phyloP scores from a whole-genome alignment of 495 filamentous ascomycete genomes.

The Bathelium albidoporum region DNA sequence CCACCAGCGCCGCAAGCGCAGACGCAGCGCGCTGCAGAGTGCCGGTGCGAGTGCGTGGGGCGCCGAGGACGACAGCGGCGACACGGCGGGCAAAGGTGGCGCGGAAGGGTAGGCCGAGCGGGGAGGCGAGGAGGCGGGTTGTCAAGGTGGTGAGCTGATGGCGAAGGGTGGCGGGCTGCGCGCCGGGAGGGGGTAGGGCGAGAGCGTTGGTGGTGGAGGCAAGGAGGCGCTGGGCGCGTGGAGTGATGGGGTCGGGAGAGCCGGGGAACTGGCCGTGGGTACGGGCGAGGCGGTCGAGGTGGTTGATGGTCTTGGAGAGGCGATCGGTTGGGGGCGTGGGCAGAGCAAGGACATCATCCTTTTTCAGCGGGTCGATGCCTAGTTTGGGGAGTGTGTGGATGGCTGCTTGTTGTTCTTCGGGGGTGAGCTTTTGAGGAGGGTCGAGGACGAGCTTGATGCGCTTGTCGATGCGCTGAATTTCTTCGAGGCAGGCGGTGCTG shows the following conservation, averaged over 20 bases:
- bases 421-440: background rate
- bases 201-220: constrained; percentile 28
- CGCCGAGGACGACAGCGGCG: constrained; percentile 53
- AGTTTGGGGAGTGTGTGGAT: constrained; percentile 23
- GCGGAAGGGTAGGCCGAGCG: constrained; percentile 59
- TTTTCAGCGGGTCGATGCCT: constrained; percentile 18
- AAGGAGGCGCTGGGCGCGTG: constrained; percentile 16
- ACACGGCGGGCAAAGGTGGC: constrained; percentile 55
- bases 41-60: constrained; percentile 53
- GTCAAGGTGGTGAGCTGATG: constrained; percentile 30
- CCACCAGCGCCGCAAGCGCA: constrained; percentile 55
- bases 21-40: constrained; percentile 60
- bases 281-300: constrained; percentile 45
- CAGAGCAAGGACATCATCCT: constrained; percentile 48
- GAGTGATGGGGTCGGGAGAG: constrained; percentile 10
- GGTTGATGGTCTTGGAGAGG: constrained; percentile 40
- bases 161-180: constrained; percentile 27
- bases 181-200: constrained; percentile 20
- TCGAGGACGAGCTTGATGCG: background rate
- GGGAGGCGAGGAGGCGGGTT: constrained; percentile 36
- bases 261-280: constrained; percentile 47
- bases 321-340: constrained; percentile 40
- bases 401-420: constrained; percentile 18
- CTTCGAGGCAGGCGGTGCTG: constrained; percentile 31
- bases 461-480: constrained; percentile 35